phyloP scores from a whole-genome alignment of 768 basidiomycete species.

The Melanogaster broomeanus region DNA sequence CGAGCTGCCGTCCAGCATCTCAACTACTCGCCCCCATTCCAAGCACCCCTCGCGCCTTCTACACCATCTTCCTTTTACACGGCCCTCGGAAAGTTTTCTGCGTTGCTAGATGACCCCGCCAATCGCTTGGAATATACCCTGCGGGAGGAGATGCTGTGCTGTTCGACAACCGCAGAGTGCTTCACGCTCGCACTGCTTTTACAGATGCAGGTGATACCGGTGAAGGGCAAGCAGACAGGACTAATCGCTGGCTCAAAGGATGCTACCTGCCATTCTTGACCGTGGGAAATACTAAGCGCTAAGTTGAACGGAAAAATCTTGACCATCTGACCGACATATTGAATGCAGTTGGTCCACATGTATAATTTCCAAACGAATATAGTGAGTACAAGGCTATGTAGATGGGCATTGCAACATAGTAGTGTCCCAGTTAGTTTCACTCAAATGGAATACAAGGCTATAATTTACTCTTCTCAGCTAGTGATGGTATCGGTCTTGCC shows the following conservation, averaged over 20 bases:
- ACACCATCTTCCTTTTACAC: conserved; percentile 60
- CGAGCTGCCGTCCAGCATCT: no score
- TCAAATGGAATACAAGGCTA: conserved; percentile 15
- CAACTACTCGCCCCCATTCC: no score
- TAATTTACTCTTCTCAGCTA: conserved; percentile 44
- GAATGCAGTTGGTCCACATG: no score
- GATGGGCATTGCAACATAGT: neutral
- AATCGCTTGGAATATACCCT: no score
- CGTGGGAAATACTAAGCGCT: conserved; percentile 51
- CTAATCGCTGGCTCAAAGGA: conserved; percentile 91
- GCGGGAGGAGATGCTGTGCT: no score
- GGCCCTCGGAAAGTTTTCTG: conserved; percentile 63
- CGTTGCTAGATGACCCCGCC: conserved; percentile 50
- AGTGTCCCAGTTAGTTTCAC: neutral
- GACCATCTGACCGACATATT: neutral
- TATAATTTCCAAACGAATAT: neutral
- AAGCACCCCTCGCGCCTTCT: conserved; percentile 59
- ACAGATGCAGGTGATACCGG: no score
- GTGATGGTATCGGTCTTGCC: no score
- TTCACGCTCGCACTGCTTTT: no score
- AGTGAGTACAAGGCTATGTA: neutral
- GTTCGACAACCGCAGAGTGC: no score
- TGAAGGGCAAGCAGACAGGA: conserved; percentile 44
- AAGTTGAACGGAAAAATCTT: conserved; percentile 8
- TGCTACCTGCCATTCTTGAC: conserved; percentile 70